phyloP scores from a whole-genome alignment of 306 rosid genomes.

The Cucurbita moschata region DNA sequence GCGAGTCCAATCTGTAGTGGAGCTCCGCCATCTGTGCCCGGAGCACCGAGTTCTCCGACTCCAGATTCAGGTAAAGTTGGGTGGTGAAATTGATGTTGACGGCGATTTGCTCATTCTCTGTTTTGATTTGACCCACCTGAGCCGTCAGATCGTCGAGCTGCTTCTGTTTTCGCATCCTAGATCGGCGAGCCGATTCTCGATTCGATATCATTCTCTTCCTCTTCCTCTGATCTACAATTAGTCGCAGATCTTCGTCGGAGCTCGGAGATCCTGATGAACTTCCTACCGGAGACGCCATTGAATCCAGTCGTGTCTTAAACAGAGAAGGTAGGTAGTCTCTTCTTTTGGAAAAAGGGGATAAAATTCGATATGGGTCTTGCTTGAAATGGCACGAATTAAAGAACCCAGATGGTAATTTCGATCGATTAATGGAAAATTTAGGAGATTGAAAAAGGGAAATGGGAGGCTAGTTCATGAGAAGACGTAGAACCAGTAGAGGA shows the following conservation, averaged over 20 bases:
- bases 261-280: slow-evolving; percentile 18
- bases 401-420: background rate
- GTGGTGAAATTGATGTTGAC: slow-evolving; percentile 26
- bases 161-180: slow-evolving; percentile 63
- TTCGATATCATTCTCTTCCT: slow-evolving; percentile 81
- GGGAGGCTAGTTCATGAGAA: slow-evolving; percentile 33
- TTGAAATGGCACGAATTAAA: background rate
- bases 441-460: background rate
- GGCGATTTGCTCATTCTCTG: slow-evolving; percentile 41
- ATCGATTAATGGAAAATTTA: background rate
- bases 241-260: slow-evolving; percentile 27
- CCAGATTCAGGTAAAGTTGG: slow-evolving; percentile 33
- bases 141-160: slow-evolving; percentile 39
- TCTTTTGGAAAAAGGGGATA: slow-evolving; percentile 8
- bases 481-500: slow-evolving; percentile 89
- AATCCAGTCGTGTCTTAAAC: background rate
- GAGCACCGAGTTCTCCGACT: slow-evolving; percentile 60
- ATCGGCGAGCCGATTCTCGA: slow-evolving; percentile 69
- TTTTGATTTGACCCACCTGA: slow-evolving; percentile 26
- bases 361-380: background rate
- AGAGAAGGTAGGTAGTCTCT: background rate
- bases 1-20: slow-evolving; percentile 44
- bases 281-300: slow-evolving; percentile 39
- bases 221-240: slow-evolving; percentile 48
- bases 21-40: slow-evolving; percentile 70